Evolutionary conservation across 208 protist species (phyloP).

Genomic region (Porcisia deanei): DNA sequence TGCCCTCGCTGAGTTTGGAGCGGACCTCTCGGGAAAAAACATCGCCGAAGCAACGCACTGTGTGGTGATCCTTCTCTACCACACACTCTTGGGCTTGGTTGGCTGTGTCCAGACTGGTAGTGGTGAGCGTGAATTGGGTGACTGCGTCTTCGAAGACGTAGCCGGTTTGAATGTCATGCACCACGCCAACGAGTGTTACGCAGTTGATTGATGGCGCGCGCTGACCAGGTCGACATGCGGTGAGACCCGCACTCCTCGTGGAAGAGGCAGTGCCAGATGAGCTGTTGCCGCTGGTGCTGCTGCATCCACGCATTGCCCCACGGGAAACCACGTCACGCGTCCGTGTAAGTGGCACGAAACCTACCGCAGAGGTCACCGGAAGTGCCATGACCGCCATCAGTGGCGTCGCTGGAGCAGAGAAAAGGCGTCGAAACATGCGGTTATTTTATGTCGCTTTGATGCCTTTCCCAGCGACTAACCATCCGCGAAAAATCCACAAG

Average conservation of each 20-base stretch:
- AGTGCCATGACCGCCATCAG: not conserved
- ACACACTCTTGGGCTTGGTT: slow-evolving; percentile 73
- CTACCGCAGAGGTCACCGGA: not conserved
- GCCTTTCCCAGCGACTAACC: not conserved
- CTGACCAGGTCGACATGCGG: slow-evolving; percentile 14
- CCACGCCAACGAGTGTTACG: slow-evolving; percentile 90
- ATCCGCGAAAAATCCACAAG: not conserved
- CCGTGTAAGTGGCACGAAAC: not conserved
- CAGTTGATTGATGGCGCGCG: slow-evolving; percentile 72
- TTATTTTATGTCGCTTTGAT: not conserved
- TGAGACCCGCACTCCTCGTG: slow-evolving; percentile 7
- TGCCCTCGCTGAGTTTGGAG: slow-evolving; percentile 76
- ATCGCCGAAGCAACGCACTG: slow-evolving; percentile 90
- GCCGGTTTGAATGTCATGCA: slow-evolving; percentile 88
- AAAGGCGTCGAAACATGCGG: slow-evolving; percentile 17
- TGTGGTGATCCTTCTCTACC: slow-evolving; percentile 93
- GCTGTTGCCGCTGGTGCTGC: slow-evolving; percentile 13
- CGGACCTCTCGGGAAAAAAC: slow-evolving; percentile 84
- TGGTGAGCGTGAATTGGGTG: slow-evolving; percentile 91
- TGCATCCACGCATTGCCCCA: slow-evolving; percentile 8
- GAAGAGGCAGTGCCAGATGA: not conserved
- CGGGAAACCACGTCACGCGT: not conserved
- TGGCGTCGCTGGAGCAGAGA: not conserved
- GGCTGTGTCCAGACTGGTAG: slow-evolving; percentile 84
- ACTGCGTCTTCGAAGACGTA: slow-evolving; percentile 92